Evolutionary conservation across 1,139 yeast species (phyloP).

Genomic region (Cylindricascospora bacillispora): DNA sequence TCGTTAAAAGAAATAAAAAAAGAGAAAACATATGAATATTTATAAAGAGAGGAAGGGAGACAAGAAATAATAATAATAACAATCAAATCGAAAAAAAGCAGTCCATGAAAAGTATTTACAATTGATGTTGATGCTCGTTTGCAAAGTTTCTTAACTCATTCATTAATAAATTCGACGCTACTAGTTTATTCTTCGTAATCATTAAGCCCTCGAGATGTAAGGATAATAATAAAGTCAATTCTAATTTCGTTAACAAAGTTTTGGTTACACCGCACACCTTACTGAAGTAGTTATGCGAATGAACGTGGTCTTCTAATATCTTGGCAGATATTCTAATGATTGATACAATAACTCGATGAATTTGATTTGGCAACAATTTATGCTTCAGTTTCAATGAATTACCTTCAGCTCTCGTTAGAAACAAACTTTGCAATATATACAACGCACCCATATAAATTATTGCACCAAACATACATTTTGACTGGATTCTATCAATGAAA

Average conservation of each 20-base stretch:
- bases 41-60: no score
- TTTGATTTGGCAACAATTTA: constrained; percentile 26
- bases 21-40: no score
- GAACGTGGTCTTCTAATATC: constrained; percentile 38
- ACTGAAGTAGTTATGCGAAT: constrained; percentile 38
- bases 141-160: constrained; percentile 10
- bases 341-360: constrained; percentile 38
- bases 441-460: constrained; percentile 19
- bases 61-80: no score
- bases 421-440: constrained; percentile 24
- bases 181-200: constrained; percentile 13
- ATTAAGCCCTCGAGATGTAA: constrained; percentile 13
- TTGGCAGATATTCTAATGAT: constrained; percentile 39
- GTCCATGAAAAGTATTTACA: no score
- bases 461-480: constrained; percentile 21
- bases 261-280: constrained; percentile 40
- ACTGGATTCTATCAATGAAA: constrained; percentile 19
- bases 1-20: no score
- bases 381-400: constrained; percentile 27
- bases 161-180: constrained; percentile 8
- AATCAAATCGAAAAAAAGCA: no score
- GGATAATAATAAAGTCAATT: constrained; percentile 32
- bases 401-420: constrained; percentile 28
- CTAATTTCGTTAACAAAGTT: constrained; percentile 34
- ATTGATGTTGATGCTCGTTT: no score